phyloP scores from a whole-genome alignment of 441 rosid species.

The Macaranga tanarius region DNA sequence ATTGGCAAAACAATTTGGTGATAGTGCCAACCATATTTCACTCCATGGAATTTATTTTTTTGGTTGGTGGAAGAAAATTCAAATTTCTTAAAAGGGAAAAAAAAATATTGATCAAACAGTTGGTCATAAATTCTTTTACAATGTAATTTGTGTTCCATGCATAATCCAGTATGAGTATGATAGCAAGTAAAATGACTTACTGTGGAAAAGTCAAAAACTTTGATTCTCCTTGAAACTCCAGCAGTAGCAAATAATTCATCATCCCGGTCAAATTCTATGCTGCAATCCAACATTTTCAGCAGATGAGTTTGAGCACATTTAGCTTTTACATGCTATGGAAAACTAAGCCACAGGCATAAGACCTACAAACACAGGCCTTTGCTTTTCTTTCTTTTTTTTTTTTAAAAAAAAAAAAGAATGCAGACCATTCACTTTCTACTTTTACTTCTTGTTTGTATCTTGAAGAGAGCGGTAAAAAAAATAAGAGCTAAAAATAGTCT shows the following conservation, averaged over 20 bases:
- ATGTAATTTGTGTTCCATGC: not conserved
- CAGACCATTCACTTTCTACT: not conserved
- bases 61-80: not conserved
- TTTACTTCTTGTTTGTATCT: not conserved
- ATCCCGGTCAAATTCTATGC: conserved; percentile 97
- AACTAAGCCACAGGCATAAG: not conserved
- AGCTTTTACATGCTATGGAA: not conserved
- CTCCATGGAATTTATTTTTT: not conserved
- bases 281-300: conserved; percentile 38
- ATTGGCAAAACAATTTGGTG: too few species aligned
- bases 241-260: conserved; percentile 98
- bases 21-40: not conserved
- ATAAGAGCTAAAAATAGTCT: not conserved
- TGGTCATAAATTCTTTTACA: not conserved
- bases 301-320: conserved; percentile 10
- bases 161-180: conserved; percentile 10
- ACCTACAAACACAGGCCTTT: not conserved
- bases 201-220: conserved; percentile 90
- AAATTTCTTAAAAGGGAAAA: not conserved
- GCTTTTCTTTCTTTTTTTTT: not conserved
- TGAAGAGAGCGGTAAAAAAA: not conserved
- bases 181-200: conserved; percentile 41
- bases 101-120: not conserved
- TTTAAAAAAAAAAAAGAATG: not conserved
- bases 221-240: conserved; percentile 94